Evolutionary conservation across 139 green algal genomes (phyloP).

Genomic region (Yamagishiella unicocca): DNA sequence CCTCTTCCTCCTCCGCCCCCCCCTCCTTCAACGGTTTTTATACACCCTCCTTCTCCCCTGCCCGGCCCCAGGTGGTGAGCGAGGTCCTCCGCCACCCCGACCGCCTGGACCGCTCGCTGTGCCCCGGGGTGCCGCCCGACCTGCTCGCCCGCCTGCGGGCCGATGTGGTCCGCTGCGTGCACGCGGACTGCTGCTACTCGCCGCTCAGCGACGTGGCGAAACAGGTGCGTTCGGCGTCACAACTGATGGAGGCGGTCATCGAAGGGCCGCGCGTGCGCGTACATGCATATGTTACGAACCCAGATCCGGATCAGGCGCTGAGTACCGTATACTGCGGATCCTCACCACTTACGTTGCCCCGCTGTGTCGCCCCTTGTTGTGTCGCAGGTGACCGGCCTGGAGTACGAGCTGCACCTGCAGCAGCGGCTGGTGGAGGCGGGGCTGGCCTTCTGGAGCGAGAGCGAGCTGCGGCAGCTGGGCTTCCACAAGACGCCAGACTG

Average conservation of each 20-base stretch:
- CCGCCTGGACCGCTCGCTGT: constrained; percentile 12
- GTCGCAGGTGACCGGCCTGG: constrained; percentile 57
- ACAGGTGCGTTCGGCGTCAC: constrained; percentile 49
- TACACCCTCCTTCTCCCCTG: too few species aligned
- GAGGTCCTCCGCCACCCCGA: constrained; percentile 59
- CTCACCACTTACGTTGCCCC: not conserved
- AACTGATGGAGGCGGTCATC: too few species aligned
- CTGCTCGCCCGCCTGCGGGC: constrained; percentile 63
- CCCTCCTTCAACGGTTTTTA: too few species aligned
- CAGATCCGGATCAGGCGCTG: too few species aligned
- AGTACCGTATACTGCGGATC: too few species aligned
- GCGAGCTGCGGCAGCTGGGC: constrained; percentile 78
- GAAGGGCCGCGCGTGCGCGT: too few species aligned
- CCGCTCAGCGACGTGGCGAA: constrained; percentile 70
- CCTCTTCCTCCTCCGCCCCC: not conserved
- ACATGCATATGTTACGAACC: too few species aligned
- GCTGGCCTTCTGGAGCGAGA: constrained; percentile 87
- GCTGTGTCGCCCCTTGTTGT: too few species aligned
- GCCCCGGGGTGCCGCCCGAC: not conserved
- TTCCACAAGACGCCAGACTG: constrained; percentile 91
- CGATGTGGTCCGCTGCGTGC: constrained; percentile 61
- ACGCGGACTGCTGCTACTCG: constrained; percentile 73
- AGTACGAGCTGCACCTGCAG: constrained; percentile 84
- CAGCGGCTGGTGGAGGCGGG: constrained; percentile 63
- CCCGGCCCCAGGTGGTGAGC: constrained; percentile 43